Evolutionary conservation across 1,139 yeast species (phyloP), one percentile per base, ranked within the genome.

Genomic region (Kodamaea derodonti): DNA sequence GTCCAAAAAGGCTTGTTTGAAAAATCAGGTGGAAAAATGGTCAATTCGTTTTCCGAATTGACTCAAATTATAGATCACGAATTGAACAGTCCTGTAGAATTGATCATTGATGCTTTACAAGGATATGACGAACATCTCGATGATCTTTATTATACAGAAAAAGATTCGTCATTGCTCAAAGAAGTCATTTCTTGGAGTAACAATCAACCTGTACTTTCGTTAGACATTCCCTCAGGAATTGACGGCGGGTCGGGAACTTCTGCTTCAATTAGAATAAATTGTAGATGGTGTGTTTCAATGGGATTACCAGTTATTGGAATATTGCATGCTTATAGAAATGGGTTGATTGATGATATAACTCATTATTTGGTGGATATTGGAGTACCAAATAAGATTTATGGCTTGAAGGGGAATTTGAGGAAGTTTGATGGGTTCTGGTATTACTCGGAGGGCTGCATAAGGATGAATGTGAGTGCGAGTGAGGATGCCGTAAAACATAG

Each of bases 221-320:
- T 88, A 18, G 95, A 87, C 49, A 75, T 85, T 23, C 94, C 95
- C 3, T 75, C 90, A 0, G 96, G 96, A 6, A 67, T 84, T 28
- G 95, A 87, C 51, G 83, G 94, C 7, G 86, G 95, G 4, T 80
- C 94, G 0, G 96, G 95, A 7, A 70, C 80, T 4, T 51, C 62
- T 2, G 46, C 52, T 3, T 43, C 54, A 14, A 45, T 69, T 31
- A 51, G 51, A 24, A 48, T 67, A 16, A 51, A 51, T 24, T 60
- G 78, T 46, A 65, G 62, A 38, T 76, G 78, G 69, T 72, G 86
- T 34, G 72, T 83, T 9, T 81, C 90, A 24, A 64, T 83, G 55
- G 95, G 94, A 2, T 62, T 87, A 46, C 95, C 95, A 2, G 59
- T 84, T 33, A 72, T 78, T 8, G 86, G 94, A 0, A 52, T 84